phyloP scores from a whole-genome alignment of 805 yeast genomes.

The Candida ascalaphidarum region DNA sequence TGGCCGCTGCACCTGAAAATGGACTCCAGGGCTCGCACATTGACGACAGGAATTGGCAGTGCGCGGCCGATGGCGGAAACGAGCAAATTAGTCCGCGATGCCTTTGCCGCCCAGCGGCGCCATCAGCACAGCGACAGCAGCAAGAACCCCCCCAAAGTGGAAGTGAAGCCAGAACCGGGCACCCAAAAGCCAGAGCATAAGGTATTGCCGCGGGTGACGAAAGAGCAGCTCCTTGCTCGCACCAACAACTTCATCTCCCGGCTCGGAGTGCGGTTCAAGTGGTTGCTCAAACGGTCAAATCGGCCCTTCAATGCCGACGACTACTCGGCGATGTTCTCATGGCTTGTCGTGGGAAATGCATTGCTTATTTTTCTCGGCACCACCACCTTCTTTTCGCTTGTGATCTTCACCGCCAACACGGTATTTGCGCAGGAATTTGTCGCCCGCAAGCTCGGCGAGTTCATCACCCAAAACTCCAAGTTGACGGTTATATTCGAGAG shows the following conservation, averaged over 20 bases:
- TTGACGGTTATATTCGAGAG: slow-evolving; percentile 81
- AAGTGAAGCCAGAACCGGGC: no score
- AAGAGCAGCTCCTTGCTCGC: slow-evolving; percentile 14
- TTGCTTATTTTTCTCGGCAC: slow-evolving; percentile 77
- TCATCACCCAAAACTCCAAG: slow-evolving; percentile 76
- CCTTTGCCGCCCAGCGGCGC: no score
- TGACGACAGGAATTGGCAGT: no score
- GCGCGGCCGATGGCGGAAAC: no score
- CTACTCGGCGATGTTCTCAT: slow-evolving; percentile 79
- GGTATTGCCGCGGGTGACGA: slow-evolving; percentile 7
- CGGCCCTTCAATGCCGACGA: slow-evolving; percentile 92
- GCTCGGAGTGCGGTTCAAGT: slow-evolving; percentile 39
- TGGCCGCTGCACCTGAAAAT: no score
- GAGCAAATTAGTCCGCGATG: no score
- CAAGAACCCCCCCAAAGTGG: no score
- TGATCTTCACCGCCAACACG: slow-evolving; percentile 71
- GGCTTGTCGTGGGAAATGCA: slow-evolving; percentile 86
- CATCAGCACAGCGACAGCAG: no score
- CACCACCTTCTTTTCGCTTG: slow-evolving; percentile 81
- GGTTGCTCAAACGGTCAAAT: slow-evolving; percentile 68
- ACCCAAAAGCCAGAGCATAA: slow-evolving; percentile 1
- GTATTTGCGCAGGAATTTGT: slow-evolving; percentile 84
- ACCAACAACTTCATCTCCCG: slow-evolving; percentile 23
- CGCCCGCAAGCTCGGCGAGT: slow-evolving; percentile 73
- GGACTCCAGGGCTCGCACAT: no score